Evolutionary conservation across 2,329 filamentous ascomycete genomes (phyloP).

Genomic region (Alternaria alternata): DNA sequence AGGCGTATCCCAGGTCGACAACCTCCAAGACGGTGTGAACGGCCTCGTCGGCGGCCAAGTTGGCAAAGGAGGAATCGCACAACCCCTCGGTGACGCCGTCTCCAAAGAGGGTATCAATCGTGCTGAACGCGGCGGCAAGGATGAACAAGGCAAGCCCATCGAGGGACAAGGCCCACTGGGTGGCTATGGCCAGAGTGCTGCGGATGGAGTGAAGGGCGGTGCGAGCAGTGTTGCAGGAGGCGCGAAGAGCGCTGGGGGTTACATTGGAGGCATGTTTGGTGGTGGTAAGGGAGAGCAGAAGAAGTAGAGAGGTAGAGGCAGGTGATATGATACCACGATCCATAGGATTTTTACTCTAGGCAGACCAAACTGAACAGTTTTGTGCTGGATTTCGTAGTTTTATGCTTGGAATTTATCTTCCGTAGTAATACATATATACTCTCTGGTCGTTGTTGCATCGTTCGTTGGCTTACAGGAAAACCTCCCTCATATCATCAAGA

Average conservation of each 20-base stretch:
- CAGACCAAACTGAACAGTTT: neutral
- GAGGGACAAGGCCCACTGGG: constrained; percentile 51
- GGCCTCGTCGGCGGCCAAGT: constrained; percentile 69
- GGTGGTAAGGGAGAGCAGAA: constrained; percentile 29
- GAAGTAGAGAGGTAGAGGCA: constrained; percentile 20
- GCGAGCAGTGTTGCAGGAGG: constrained; percentile 31
- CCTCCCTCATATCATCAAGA: neutral
- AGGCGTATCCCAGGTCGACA: constrained; percentile 71
- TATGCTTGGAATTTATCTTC: neutral
- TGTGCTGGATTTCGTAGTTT: neutral
- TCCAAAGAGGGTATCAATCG: constrained; percentile 73
- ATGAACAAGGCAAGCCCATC: constrained; percentile 61
- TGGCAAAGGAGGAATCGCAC: constrained; percentile 71
- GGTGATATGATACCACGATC: constrained; percentile 8
- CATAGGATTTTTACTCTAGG: neutral
- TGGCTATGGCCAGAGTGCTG: constrained; percentile 41
- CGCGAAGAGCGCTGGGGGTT: constrained; percentile 40
- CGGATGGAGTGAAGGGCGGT: constrained; percentile 44
- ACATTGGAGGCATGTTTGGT: constrained; percentile 31
- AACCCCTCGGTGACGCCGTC: constrained; percentile 68
- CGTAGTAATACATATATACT: neutral
- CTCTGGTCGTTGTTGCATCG: too few species aligned
- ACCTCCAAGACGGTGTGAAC: constrained; percentile 72
- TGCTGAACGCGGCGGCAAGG: constrained; percentile 69
- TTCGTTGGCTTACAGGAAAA: neutral